Conservation (phyloP, 2,329 filamentous ascomycete genomes). For the Fusarium zealandicum region DNA sequence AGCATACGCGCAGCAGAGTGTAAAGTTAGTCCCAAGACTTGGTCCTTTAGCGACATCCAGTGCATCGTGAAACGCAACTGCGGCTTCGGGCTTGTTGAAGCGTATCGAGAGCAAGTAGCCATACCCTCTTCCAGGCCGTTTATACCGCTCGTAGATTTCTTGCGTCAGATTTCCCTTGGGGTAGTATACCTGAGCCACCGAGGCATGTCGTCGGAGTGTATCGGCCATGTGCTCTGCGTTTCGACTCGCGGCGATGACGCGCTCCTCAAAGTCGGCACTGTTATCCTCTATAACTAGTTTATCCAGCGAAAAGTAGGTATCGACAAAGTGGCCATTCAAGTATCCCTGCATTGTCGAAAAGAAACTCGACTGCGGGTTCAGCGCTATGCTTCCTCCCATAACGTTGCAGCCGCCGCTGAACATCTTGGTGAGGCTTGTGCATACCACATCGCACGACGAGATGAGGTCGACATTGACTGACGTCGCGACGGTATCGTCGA, state of each 20-base stretch:
- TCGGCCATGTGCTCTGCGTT: conserved; percentile 40
- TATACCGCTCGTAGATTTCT: conserved; percentile 42
- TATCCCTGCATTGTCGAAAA: conserved; percentile 43
- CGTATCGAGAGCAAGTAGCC: conserved; percentile 61
- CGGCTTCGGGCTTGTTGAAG: conserved; percentile 48
- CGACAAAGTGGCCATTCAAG: conserved; percentile 28
- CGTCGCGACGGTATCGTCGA: conserved; percentile 56
- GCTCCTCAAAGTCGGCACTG: conserved; percentile 47
- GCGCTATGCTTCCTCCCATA: conserved; percentile 55
- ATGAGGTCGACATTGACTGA: conserved; percentile 57
- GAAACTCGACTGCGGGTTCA: conserved; percentile 52
- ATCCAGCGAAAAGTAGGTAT: conserved; percentile 40
- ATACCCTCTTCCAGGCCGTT: conserved; percentile 54
- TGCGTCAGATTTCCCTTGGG: conserved; percentile 49
- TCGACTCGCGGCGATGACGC: conserved; percentile 42
- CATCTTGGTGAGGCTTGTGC: conserved; percentile 61
- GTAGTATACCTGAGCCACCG: conserved; percentile 48
- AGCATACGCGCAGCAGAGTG: conserved; percentile 53
- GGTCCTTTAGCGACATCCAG: conserved; percentile 57
- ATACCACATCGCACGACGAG: conserved; percentile 55
- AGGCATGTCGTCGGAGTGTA: conserved; percentile 35
- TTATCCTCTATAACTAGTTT: conserved; percentile 49
- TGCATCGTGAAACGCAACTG: conserved; percentile 57
- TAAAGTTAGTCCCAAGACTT: conserved; percentile 59
- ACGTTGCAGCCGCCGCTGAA: conserved; percentile 64